Base-by-base conservation (phyloP, 306 rosid genomes). In the Fagus crenata region DNA sequence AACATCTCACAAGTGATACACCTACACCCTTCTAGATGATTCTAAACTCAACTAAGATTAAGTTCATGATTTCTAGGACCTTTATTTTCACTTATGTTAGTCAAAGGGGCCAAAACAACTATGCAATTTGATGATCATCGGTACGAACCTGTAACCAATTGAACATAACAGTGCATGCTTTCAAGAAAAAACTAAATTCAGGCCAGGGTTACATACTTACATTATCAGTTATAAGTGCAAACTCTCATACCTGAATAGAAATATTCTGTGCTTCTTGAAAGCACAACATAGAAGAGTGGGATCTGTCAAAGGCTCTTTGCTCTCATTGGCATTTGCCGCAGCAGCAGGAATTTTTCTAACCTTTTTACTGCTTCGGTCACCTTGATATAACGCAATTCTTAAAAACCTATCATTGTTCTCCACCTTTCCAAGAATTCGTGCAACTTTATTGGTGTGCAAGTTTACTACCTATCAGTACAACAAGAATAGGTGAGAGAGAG, bases 271-370 rank as follows among this genome's bases (percentile, higher is more conserved):
- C 83, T 95, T 95, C 88, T 95, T 95, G 90, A 95, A 95, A 80
- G 99, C 97, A 83, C 99, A 95, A 58, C 99, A 95, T 36, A 95
- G 69, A 55, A 95, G 92, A 78, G 97, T 95, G 67, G 97, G 99
- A 86, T 95, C 99, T 6, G 86, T 87, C 87, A 95, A 87, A 76
- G 99, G 97, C 79, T 95, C 99, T 83, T 95, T 95, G 89, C 86
- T 90, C 86, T 90, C 99, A 69, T 95, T 95, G 69, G 74, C 99
- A 92, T 95, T 95, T 71, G 90, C 97, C 39, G 96, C 89, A n/a
- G 93, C 96, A 40, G 97, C 49, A 58, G 99, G 97, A 78, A 90
- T 90, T 89, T 89, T 95, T 87, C 97, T 74, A 49, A 89, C 99
- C 78, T 88, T 95, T 81, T 89, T 95, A 84, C 96, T 85, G 79